phyloP scores from a whole-genome alignment of 192 early-diverging fungal species.

The Backusella australiensis region DNA sequence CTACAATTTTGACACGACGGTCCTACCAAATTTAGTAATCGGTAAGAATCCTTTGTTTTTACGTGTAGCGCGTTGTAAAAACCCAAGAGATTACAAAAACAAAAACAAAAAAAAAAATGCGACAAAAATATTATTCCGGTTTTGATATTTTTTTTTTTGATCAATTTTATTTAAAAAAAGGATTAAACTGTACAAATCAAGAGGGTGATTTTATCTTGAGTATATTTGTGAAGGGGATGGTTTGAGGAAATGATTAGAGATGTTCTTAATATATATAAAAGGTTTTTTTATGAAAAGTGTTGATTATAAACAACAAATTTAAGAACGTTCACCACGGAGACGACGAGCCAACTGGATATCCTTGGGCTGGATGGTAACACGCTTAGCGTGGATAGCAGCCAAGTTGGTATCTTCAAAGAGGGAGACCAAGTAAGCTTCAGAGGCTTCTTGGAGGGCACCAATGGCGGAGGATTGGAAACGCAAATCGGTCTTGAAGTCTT shows the following conservation, averaged over 20 bases:
- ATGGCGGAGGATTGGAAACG: constrained; percentile 99
- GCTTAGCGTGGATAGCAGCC: constrained; percentile 96
- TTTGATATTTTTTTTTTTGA: background rate
- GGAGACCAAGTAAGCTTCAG: constrained; percentile 89
- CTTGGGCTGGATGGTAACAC: constrained; percentile 99
- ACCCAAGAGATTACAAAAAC: background rate
- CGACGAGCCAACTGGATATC: constrained; percentile 98
- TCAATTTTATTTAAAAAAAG: constrained; percentile 3
- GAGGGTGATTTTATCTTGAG: background rate
- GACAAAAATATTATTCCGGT: background rate
- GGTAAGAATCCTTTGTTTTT: background rate
- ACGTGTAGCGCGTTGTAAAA: background rate
- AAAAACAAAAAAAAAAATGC: background rate
- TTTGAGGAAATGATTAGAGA: background rate
- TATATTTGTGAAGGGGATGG: background rate
- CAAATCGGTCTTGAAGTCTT: constrained; percentile 99
- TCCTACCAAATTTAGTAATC: background rate
- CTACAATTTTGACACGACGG: background rate
- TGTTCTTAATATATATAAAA: constrained; percentile 3
- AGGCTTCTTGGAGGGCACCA: constrained; percentile 97
- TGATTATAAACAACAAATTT: constrained; percentile 33
- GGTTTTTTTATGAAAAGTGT: background rate
- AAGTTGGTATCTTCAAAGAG: constrained; percentile 99
- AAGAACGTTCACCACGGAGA: constrained; percentile 90
- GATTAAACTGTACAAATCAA: constrained; percentile 2